Conservation (phyloP, 2,329 filamentous ascomycete genomes). For the Fonsecaea nubica region DNA sequence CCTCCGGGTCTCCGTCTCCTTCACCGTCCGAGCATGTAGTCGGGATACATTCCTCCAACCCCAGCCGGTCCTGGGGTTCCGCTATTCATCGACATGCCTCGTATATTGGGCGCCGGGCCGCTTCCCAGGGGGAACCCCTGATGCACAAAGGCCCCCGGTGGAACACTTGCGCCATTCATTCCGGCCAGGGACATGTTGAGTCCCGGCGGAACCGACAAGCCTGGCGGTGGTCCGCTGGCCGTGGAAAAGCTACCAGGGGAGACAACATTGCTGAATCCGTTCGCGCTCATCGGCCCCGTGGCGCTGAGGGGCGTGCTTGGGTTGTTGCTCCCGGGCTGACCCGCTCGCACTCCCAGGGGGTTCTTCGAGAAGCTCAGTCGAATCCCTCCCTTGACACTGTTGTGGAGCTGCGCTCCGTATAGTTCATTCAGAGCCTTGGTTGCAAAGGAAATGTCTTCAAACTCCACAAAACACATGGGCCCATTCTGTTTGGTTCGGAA, state of each 20-base stretch:
- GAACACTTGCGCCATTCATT: conserved; percentile 31
- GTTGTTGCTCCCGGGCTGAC: conserved; percentile 64
- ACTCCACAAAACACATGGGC: conserved; percentile 99
- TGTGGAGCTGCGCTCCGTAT: conserved; percentile 84
- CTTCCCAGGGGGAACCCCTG: conserved; percentile 40
- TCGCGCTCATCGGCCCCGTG: conserved; percentile 61
- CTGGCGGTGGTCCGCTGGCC: conserved; percentile 79
- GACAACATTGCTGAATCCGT: conserved; percentile 63
- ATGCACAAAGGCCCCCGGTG: conserved; percentile 35
- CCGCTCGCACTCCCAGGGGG: conserved; percentile 86
- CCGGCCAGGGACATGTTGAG: conserved; percentile 54
- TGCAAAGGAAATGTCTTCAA: conserved; percentile 89
- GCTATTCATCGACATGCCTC: conserved; percentile 42
- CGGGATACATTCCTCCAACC: conserved; percentile 51
- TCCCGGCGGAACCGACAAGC: conserved; percentile 76
- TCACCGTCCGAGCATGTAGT: conserved; percentile 58
- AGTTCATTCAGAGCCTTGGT: conserved; percentile 89
- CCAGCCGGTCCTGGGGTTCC: conserved; percentile 41
- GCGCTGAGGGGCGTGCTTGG: conserved; percentile 58
- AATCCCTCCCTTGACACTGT: conserved; percentile 93
- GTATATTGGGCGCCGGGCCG: conserved; percentile 43
- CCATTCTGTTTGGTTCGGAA: conserved; percentile 95
- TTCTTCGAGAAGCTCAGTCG: conserved; percentile 97
- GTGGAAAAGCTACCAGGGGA: conserved; percentile 68
- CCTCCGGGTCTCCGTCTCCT: background rate